Conservation (phyloP, 768 basidiomycete genomes). For the Saitozyma sp. region DNA sequence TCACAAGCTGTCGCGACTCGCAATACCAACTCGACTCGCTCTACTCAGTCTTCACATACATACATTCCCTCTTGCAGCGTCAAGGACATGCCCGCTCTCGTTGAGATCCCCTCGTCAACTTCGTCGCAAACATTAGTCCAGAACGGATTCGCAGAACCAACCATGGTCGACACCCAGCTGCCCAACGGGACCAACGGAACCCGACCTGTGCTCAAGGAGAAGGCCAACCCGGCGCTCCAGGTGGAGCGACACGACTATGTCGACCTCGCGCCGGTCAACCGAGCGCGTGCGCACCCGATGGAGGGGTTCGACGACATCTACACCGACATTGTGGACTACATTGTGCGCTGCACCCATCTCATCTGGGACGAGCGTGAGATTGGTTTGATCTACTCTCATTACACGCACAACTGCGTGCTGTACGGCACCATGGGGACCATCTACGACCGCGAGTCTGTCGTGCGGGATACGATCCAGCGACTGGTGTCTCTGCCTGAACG, state of each 20-base stretch:
- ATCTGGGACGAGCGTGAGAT: constrained; percentile 9
- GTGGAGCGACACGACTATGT: constrained; percentile 9
- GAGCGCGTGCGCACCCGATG: constrained; percentile 2
- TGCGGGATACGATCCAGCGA: constrained; percentile 6
- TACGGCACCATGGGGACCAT: constrained; percentile 3
- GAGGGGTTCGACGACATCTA: constrained; percentile 7
- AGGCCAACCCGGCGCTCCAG: constrained; percentile 5
- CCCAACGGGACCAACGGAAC: too few species aligned
- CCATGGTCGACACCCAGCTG: too few species aligned
- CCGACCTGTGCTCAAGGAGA: too few species aligned
- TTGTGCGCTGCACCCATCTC: constrained; percentile 3
- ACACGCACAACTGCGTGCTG: constrained; percentile 6
- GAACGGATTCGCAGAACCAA: too few species aligned
- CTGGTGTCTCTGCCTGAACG: constrained; percentile 7
- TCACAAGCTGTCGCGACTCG: too few species aligned
- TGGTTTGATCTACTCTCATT: constrained; percentile 5
- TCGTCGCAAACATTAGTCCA: too few species aligned
- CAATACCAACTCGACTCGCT: too few species aligned
- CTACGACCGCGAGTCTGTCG: constrained; percentile 6
- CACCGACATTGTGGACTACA: constrained; percentile 4
- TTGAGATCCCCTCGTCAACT: too few species aligned
- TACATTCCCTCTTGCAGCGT: too few species aligned
- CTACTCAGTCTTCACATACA: too few species aligned
- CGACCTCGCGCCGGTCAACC: constrained; percentile 2
- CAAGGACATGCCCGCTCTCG: too few species aligned